Evolutionary conservation across 2,329 filamentous ascomycete species (phyloP), one percentile per base, ranked within the genome.

Genomic region (Cercospora canescens): DNA sequence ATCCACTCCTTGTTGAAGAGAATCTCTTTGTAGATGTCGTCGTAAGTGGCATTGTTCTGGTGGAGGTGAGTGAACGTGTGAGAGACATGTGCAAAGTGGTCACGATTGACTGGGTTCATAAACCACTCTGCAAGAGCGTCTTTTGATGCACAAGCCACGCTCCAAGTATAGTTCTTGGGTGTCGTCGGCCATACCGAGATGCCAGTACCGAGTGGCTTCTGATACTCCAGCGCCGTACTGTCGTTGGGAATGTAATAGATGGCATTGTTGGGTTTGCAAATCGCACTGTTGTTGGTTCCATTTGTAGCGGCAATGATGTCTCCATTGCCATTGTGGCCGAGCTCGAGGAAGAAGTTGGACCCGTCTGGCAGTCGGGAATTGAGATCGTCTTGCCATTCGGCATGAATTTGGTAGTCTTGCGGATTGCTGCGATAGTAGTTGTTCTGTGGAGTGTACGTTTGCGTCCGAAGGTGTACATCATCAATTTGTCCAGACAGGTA

Each of bases 311-410:
- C 57, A n/a, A 65, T 57, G 2, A 65, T 65, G 30, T 61, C 62
- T 41, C 62, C 62, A 16, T 64, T 64, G 14, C 62, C 63, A 39
- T 65, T 65, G 18, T 65, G 57, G 21, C 63, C 57, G 18, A 65
- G 54, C 37, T 65, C 63, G n/a, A 60, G 35, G 34, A 55, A 61
- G 48, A 61, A 60, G 12, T 60, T 48, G 3, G 58, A 61, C 7
- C 57, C 58, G 12, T 57, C 34, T 48, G 63, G 63, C 9, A 61
- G 50, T 6, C 57, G 58, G 9, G 63, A 57, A 21, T 61, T 61
- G 24, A 65, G 48, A 14, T 26, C 28, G 11, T 39, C 34, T 30
- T 61, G 63, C 63, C 63, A 65, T n/a, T 56, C 57, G 16, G 57
- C 63, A 26, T 65, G 56, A 45, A 61, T 37, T 12, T 57, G 58